Base-by-base conservation (phyloP, 2,329 filamentous ascomycete genomes). In the Aspergillus hiratsukae region DNA sequence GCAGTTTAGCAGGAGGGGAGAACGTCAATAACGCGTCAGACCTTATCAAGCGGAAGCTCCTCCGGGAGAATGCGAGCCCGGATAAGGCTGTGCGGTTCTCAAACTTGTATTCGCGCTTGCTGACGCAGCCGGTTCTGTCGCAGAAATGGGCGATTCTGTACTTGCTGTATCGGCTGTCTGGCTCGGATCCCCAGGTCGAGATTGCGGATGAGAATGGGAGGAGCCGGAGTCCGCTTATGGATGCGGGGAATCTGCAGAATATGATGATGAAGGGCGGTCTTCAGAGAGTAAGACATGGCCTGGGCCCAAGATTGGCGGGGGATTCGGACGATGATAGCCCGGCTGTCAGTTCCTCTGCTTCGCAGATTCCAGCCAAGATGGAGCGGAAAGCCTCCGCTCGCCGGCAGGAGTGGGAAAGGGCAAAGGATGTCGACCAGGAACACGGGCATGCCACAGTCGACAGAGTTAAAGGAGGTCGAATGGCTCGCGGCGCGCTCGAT, bases 81-180 rank as follows among this genome's bases (percentile, higher is more conserved):
- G 85, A 84, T 66, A 84, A 92, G 73, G 91, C 92, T 3, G 81
- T 93, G 21, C 84, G 87, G 59, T 96, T 97, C 75, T 88, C 91
- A 25, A 95, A 96, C 69, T 83, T 99, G 28, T 96, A 97, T 75
- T 91, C 90, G 35, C 84, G 91, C 55, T 83, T 99, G 19, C 80
- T 46, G 27, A 89, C 90, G n/a, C 86, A 97, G 62, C 92, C 92
- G 0, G 92, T 97, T 5, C 81, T 99, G 48, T 89, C 90, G 67
- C 89, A 96, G 74, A 99, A 99, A 82, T 97, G 92, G 91, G 91
- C 89, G 3, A 97, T 99, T 62, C 81, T 99, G 21, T 95, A 95
- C 71, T 85, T 99, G 45, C 83, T 99, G 45, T 89, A 94, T 71
- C 87, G 90, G 66, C 83, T 97, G 49, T 86, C 90, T 59, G 89